Conservation (phyloP, 176 grass and related monocot species). For the Pontederia crassipes region DNA sequence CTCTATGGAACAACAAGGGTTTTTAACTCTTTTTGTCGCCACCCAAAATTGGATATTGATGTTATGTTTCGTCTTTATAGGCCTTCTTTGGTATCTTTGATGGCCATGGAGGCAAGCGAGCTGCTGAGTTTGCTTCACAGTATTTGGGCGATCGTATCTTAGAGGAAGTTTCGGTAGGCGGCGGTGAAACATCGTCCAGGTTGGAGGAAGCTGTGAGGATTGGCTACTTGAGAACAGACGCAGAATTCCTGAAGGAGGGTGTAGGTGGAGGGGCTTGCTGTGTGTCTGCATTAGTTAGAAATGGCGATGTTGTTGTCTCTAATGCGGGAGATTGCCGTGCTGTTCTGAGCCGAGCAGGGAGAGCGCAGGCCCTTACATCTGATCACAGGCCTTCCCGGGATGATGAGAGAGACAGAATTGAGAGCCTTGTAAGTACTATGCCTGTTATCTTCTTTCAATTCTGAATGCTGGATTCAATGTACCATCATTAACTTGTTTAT, state of each 20-base stretch:
- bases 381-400: conserved; percentile 61
- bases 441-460: neutral
- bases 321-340: conserved; percentile 83
- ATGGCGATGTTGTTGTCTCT: conserved; percentile 64
- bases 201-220: conserved; percentile 42
- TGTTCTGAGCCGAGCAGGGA: conserved; percentile 65
- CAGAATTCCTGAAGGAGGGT: conserved; percentile 64
- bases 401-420: conserved; percentile 77
- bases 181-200: conserved; percentile 7
- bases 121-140: conserved; percentile 73
- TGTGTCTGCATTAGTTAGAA: conserved; percentile 58
- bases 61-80: conserved; percentile 17
- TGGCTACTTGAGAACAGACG: conserved; percentile 58
- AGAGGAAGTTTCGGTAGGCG: conserved; percentile 32
- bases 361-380: conserved; percentile 67
- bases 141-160: conserved; percentile 62
- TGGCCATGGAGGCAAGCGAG: conserved; percentile 73
- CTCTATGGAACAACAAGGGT: neutral
- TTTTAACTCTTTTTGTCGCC: neutral
- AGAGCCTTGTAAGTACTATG: conserved; percentile 50
- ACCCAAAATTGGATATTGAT: neutral
- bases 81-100: conserved; percentile 93
- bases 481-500: too few species aligned
- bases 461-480: too few species aligned
- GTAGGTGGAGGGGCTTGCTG: conserved; percentile 67